A percentile compares a stretch with the other conserved stretches of the same genome.
These are phyloP conservation scores for Cercospora sp. DNA, from an alignment of 2,329 filamentous ascomycete species.

Conservation along the genomic window DNA sequence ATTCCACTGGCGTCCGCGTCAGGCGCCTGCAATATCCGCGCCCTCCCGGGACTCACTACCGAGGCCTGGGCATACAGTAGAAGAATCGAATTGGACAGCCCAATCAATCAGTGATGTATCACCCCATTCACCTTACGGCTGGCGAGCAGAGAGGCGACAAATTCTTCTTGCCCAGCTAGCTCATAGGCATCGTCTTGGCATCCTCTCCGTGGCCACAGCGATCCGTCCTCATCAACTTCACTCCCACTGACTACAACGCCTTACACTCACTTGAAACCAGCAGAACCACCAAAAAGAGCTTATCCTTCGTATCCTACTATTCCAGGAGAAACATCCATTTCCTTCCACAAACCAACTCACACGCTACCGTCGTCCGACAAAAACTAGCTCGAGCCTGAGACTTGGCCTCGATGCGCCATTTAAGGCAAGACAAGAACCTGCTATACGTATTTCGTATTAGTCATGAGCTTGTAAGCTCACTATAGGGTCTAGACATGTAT, in stretches of 20 bases:
- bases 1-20: neutral
- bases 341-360: neutral
- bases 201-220: too few relatives aligned
- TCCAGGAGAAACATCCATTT: neutral
- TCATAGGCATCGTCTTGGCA: too few relatives aligned
- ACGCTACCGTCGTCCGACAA: neutral
- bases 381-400: neutral
- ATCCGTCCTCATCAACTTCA: too few relatives aligned
- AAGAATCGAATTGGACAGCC: too few relatives aligned
- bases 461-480: neutral
- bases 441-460: neutral
- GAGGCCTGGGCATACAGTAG: too few relatives aligned
- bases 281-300: neutral
- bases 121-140: too few relatives aligned
- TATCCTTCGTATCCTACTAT: neutral
- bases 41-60: neutral
- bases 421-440: too few relatives aligned
- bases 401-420: too few relatives aligned
- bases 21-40: neutral
- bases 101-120: too few relatives aligned
- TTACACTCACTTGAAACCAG: neutral
- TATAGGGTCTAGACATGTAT: neutral
- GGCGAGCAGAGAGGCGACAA: too few relatives aligned
- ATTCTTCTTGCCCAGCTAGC: too few relatives aligned
- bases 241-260: neutral